These are phyloP conservation scores for Microthlaspi erraticum DNA, from an alignment of 345 rosid species.

Conservation along the genomic window DNA sequence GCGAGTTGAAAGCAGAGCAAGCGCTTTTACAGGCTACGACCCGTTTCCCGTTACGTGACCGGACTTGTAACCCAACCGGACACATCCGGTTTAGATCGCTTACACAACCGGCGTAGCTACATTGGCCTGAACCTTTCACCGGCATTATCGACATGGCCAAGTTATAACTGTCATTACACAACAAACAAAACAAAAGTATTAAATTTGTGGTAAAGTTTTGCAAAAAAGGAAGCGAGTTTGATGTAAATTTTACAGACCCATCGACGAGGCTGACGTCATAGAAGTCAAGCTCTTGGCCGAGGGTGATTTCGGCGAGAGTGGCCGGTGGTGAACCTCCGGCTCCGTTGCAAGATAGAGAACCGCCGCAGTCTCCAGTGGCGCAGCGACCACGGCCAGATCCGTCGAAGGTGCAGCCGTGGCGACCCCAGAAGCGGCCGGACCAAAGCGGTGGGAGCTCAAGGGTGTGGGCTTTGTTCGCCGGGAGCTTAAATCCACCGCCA, in stretches of 20 bases:
- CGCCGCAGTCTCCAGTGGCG: conserved; percentile 91
- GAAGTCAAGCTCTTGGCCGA: conserved; percentile 79
- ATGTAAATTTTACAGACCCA: conserved; percentile 41
- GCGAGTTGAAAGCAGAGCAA: conserved; percentile 86
- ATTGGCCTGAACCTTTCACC: conserved; percentile 72
- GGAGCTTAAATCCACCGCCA: conserved; percentile 82
- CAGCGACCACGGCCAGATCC: conserved; percentile 73
- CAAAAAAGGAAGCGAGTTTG: neutral
- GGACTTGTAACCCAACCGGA: conserved; percentile 80
- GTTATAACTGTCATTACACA: conserved; percentile 57
- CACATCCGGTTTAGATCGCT: conserved; percentile 86
- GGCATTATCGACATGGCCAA: conserved; percentile 81
- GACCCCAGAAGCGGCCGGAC: conserved; percentile 99
- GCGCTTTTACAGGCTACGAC: conserved; percentile 97
- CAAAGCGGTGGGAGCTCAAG: conserved; percentile 74
- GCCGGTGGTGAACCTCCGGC: conserved; percentile 92
- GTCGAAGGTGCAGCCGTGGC: conserved; percentile 88
- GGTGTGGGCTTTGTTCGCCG: conserved; percentile 63
- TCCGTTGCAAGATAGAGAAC: conserved; percentile 79
- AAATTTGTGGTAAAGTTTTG: neutral
- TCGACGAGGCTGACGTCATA: conserved; percentile 96
- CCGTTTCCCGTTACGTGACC: conserved; percentile 56
- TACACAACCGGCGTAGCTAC: conserved; percentile 89
- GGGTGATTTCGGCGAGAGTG: conserved; percentile 87
- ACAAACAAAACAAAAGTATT: neutral